A percentile compares a stretch with the other conserved stretches of the same genome.
These are phyloP conservation scores for Lavandula angustifolia DNA, from an alignment of 257 asterid species.

Conservation along the genomic window DNA sequence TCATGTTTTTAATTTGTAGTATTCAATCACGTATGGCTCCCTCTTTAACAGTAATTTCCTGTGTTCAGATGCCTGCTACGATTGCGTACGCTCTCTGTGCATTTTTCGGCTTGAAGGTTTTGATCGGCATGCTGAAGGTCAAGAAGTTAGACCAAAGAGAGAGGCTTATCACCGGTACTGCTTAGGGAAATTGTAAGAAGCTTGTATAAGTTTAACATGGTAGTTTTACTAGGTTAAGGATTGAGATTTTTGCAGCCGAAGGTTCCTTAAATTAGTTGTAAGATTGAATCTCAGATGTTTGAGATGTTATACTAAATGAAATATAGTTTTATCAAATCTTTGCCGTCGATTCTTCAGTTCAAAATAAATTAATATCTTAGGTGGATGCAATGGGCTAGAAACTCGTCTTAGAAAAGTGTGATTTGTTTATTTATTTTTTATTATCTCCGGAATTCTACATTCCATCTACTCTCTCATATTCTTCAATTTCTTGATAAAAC, in stretches of 20 bases:
- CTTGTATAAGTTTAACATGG: background rate
- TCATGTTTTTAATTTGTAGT: background rate
- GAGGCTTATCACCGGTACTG: conserved; percentile 85
- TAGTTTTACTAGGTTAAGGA: conserved; percentile 2
- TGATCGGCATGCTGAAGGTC: conserved; percentile 72
- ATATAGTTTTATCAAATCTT: background rate
- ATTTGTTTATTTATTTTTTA: too few relatives aligned
- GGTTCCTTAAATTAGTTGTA: too few relatives aligned
- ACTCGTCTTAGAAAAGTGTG: too few relatives aligned
- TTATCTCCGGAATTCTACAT: too few relatives aligned
- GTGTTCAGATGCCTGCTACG: conserved; percentile 68
- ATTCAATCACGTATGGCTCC: background rate
- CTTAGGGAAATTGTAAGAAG: conserved; percentile 48
- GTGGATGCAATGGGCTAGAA: too few relatives aligned
- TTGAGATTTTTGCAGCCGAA: conserved; percentile 27
- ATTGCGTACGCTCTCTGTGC: conserved; percentile 66
- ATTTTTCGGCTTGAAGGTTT: conserved; percentile 73
- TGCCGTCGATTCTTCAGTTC: too few relatives aligned
- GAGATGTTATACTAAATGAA: background rate
- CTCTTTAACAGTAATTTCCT: conserved; percentile 12
- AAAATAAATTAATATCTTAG: too few relatives aligned
- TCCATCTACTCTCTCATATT: too few relatives aligned
- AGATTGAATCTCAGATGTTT: background rate
- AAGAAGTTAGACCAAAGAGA: conserved; percentile 84
- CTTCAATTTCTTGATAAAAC: too few relatives aligned